Evolutionary conservation across 805 yeast genomes (phyloP), one percentile per base, ranked within the genome.

Genomic region (Geotrichum ghanense): DNA sequence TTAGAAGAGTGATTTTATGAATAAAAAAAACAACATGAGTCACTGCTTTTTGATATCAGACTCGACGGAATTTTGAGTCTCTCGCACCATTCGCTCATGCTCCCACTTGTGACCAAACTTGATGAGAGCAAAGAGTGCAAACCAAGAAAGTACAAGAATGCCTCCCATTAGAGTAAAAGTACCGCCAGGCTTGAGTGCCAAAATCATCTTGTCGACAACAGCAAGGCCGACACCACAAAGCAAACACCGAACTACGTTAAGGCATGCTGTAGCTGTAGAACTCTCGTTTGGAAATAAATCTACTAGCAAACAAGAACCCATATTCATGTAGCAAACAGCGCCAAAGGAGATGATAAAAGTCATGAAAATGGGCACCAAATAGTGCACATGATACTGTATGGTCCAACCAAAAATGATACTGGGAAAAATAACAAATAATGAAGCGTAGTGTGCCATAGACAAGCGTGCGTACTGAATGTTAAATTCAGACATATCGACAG

Each of bases 331-430:
- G 44, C 77, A 74, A 53, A 81, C 73, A 3, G 80, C 69, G n/a
- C 79, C 71, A 50, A 71, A 61, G 4, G 89, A 78, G 1, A 77
- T 68, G 45, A 81, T 59, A 42, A 76, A 78, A 3, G 81, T 68
- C 49, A 75, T 66, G 1, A 84, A 71, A 14, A 85, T 64, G 3
- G 83, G 76, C 0, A 77, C 75, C 0, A 79, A 70, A 25, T 79
- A 62, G 39, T 69, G 67, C 3, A 72, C 70, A 23, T 66, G 61
- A 22, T 64, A 62, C 27, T 74, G 67, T 12, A 85, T 56, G 50
- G 86, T 75, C 95, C 95, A 86, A 1, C 94, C 95, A 61, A 74
- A 83, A 22, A 78, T 62, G 1, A 80, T 49, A 6, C 73, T 69
- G 0, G 68, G 69, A 22, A 61, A 52, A 2, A 73, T 56, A 3